Conservation (phyloP, 768 basidiomycete genomes). For the Boletus rubropictus region DNA sequence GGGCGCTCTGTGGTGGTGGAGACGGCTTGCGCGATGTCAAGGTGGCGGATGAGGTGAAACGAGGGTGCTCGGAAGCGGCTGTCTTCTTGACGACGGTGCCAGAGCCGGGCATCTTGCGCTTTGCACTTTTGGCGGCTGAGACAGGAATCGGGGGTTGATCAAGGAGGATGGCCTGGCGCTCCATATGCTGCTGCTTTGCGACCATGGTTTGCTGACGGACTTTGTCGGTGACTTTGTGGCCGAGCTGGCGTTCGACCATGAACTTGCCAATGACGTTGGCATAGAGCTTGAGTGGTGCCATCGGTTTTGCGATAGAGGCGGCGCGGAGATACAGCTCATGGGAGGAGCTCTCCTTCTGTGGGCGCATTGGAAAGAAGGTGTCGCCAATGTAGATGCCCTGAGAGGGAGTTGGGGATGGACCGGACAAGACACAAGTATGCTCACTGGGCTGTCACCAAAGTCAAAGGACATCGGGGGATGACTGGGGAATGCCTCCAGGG, state of each 20-base stretch:
- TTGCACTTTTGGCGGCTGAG: conserved; percentile 35
- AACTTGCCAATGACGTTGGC: conserved; percentile 74
- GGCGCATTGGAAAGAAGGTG: conserved; percentile 54
- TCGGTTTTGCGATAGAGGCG: conserved; percentile 50
- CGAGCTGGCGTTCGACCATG: conserved; percentile 58
- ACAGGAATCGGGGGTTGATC: conserved; percentile 33
- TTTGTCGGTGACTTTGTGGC: conserved; percentile 36
- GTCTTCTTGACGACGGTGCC: conserved; percentile 25
- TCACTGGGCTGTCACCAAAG: conserved; percentile 56
- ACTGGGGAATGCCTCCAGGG: conserved; percentile 47
- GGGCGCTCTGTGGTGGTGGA: conserved; percentile 21
- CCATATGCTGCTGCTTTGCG: conserved; percentile 46
- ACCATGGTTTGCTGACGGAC: conserved; percentile 42
- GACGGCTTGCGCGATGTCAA: conserved; percentile 27
- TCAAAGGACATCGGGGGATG: conserved; percentile 50
- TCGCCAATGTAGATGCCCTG: conserved; percentile 67
- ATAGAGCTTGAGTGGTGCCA: conserved; percentile 63
- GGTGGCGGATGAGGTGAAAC: conserved; percentile 28
- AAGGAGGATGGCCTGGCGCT: conserved; percentile 41
- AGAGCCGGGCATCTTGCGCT: conserved; percentile 34
- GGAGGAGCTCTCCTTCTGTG: conserved; percentile 45
- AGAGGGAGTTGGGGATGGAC: not conserved
- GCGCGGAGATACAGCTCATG: conserved; percentile 74
- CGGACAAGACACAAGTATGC: conserved; percentile 18
- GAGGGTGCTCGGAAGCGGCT: conserved; percentile 27